phyloP scores from a whole-genome alignment of 768 basidiomycete species.

The Cystobasidium onofrii region DNA sequence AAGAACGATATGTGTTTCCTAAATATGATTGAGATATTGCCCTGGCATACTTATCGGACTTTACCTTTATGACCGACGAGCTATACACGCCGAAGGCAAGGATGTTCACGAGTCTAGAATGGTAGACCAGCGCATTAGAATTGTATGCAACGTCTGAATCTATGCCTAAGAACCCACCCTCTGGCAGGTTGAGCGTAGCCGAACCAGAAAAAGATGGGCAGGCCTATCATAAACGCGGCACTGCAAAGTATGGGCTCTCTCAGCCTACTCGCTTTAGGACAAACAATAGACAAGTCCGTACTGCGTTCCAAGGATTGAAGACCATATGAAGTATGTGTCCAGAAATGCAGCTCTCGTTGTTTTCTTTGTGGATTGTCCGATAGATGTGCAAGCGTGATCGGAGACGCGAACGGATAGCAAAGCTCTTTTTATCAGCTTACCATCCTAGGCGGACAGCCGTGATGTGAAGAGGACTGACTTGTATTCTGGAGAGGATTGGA shows the following conservation, averaged over 20 bases:
- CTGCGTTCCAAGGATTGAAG: slow-evolving; percentile 70
- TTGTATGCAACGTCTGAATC: background rate
- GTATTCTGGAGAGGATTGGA: slow-evolving; percentile 27
- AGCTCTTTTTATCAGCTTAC: background rate
- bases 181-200: slow-evolving; percentile 63
- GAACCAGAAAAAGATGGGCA: slow-evolving; percentile 84
- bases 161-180: slow-evolving; percentile 54
- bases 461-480: slow-evolving; percentile 25
- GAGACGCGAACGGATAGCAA: background rate
- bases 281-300: slow-evolving; percentile 45
- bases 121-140: background rate
- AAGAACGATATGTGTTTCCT: too few relatives aligned
- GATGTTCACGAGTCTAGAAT: slow-evolving; percentile 34
- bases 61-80: slow-evolving; percentile 64
- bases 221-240: slow-evolving; percentile 75
- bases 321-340: slow-evolving; percentile 75
- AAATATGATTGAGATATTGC: background rate
- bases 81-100: slow-evolving; percentile 58
- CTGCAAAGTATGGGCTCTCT: slow-evolving; percentile 13
- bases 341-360: slow-evolving; percentile 29
- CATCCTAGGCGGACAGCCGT: too few relatives aligned
- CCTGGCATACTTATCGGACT: background rate
- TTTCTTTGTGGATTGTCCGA: background rate
- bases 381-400: background rate
- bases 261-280: background rate